Evolutionary conservation across 805 yeast genomes (phyloP).

Genomic region (Nakazawaea laoshanensis): DNA sequence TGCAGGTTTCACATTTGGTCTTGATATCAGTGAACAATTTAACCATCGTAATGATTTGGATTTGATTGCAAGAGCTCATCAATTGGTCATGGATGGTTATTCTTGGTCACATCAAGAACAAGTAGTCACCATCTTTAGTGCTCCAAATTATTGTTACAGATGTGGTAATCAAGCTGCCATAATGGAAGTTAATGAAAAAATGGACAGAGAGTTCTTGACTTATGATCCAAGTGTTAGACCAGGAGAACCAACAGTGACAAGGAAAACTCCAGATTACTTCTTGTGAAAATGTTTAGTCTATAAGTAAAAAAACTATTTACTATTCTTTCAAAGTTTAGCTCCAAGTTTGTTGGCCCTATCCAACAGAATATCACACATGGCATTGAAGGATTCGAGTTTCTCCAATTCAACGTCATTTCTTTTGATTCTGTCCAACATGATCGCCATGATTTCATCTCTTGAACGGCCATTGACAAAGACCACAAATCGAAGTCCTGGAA

Average conservation of each 20-base stretch:
- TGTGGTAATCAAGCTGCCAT: conserved; percentile 98
- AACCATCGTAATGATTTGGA: conserved; percentile 83
- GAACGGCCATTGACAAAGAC: conserved; percentile 84
- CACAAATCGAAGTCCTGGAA: conserved; percentile 71
- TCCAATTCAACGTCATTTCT: conserved; percentile 49
- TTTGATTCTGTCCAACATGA: conserved; percentile 51
- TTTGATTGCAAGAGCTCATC: conserved; percentile 91
- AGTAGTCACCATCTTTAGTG: conserved; percentile 89
- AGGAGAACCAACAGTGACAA: conserved; percentile 94
- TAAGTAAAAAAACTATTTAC: not conserved
- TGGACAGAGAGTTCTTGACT: conserved; percentile 84
- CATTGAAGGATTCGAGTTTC: conserved; percentile 60
- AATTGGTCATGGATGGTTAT: conserved; percentile 95
- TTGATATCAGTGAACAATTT: conserved; percentile 88
- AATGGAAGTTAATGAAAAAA: conserved; percentile 95
- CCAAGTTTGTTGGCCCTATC: conserved; percentile 61
- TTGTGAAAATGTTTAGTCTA: conserved; percentile 33
- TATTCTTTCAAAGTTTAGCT: conserved; percentile 20
- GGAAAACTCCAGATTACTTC: conserved; percentile 97
- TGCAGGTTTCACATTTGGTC: conserved; percentile 98
- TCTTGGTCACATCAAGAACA: conserved; percentile 92
- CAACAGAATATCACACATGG: conserved; percentile 87
- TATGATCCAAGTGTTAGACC: conserved; percentile 96
- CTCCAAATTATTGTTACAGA: conserved; percentile 95
- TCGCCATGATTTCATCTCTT: conserved; percentile 52